phyloP scores from a whole-genome alignment of 73 alveolate genomes.

The Uronychia setigera region DNA sequence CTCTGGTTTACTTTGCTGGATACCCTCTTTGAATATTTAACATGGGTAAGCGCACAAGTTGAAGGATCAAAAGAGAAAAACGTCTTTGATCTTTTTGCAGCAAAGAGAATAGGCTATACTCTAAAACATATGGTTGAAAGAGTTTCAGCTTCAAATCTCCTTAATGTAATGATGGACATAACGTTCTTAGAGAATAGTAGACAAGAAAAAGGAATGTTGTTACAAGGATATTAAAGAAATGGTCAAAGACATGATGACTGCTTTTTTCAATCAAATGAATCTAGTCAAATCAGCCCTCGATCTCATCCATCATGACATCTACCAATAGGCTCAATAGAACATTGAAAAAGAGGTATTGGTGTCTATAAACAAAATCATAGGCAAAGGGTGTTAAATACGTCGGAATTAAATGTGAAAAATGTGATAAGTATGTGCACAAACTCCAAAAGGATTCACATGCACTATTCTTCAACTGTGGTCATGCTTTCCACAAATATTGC shows the following conservation, averaged over 20 bases:
- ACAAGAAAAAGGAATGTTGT: neutral
- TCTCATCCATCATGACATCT: neutral
- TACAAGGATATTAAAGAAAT: conserved; percentile 31
- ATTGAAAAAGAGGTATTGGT: neutral
- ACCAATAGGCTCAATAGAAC: neutral
- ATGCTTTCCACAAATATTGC: neutral
- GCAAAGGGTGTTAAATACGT: neutral
- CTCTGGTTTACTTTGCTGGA: conserved; percentile 45
- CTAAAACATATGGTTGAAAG: conserved; percentile 42
- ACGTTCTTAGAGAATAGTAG: conserved; percentile 8
- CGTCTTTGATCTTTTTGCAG: conserved; percentile 13
- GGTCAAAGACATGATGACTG: conserved; percentile 46
- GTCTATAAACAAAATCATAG: neutral
- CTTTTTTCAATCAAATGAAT: neutral
- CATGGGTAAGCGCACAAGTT: neutral
- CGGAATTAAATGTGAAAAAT: neutral
- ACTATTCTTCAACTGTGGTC: neutral
- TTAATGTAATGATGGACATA: conserved; percentile 24
- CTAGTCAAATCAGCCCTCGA: neutral
- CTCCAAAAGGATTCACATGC: neutral
- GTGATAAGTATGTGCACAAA: neutral
- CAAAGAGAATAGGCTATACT: conserved; percentile 22
- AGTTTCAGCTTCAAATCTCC: conserved; percentile 2
- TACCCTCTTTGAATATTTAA: neutral
- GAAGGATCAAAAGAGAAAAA: neutral